Percentiles rank a stretch among this genome's conserved stretches.
These are phyloP conservation scores for Lecanosticta acicola DNA, from an alignment of 2,329 filamentous ascomycete genomes.

Conservation along the genomic window DNA sequence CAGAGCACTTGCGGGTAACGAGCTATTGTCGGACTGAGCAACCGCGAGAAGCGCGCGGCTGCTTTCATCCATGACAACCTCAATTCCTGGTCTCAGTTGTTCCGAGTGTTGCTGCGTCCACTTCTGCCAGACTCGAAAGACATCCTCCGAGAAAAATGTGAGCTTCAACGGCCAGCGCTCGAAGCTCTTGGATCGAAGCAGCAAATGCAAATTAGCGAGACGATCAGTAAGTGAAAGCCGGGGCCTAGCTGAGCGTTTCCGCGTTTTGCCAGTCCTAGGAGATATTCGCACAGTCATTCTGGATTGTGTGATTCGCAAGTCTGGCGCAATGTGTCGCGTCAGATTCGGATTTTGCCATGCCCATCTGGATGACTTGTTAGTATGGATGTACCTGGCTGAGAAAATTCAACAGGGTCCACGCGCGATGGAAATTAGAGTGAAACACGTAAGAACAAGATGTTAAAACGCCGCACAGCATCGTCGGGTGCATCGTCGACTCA, in stretches of 20 bases:
- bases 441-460: constrained; percentile 3
- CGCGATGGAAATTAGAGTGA: background rate
- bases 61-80: constrained; percentile 34
- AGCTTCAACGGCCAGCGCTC: constrained; percentile 73
- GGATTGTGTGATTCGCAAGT: constrained; percentile 53
- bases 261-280: constrained; percentile 36
- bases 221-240: constrained; percentile 59
- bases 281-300: constrained; percentile 31
- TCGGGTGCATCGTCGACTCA: constrained; percentile 43
- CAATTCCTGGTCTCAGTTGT: constrained; percentile 44
- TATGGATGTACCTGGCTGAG: too few species aligned
- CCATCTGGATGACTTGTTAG: too few species aligned
- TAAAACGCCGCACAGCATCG: background rate
- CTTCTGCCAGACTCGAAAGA: constrained; percentile 61
- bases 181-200: constrained; percentile 76
- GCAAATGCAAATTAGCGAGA: constrained; percentile 72
- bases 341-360: constrained; percentile 81
- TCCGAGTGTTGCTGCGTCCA: constrained; percentile 50
- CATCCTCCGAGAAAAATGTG: constrained; percentile 69
- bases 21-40: constrained; percentile 21
- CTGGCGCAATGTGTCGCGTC: constrained; percentile 68
- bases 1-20: constrained; percentile 4
- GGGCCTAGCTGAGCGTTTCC: constrained; percentile 52
- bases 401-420: too few species aligned
- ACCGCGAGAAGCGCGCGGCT: constrained; percentile 4